Conservation (phyloP, 2,329 filamentous ascomycete genomes). For the Fusarium continuum region DNA sequence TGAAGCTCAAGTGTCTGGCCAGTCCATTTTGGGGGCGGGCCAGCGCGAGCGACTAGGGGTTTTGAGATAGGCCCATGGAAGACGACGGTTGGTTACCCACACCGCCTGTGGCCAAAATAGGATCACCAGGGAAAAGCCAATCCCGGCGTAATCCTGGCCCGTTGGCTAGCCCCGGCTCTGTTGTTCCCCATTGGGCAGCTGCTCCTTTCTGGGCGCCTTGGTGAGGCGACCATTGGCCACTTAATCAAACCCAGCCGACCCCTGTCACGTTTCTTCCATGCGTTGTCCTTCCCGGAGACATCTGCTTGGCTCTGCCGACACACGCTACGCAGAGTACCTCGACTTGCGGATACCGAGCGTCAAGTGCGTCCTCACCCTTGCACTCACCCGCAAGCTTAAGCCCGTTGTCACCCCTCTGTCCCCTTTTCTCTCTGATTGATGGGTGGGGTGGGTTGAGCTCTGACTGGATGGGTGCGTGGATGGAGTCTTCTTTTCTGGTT, state of each 20-base stretch:
- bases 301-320: slow-evolving; percentile 34
- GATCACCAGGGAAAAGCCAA: slow-evolving; percentile 44
- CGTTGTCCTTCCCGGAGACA: slow-evolving; percentile 53
- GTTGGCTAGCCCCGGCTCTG: slow-evolving; percentile 58
- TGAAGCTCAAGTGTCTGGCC: slow-evolving; percentile 36
- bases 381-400: slow-evolving; percentile 15
- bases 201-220: slow-evolving; percentile 53
- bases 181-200: slow-evolving; percentile 61
- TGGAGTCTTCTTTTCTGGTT: slow-evolving; percentile 31
- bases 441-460: slow-evolving; percentile 24
- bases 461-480: slow-evolving; percentile 17
- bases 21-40: slow-evolving; percentile 38
- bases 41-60: slow-evolving; percentile 25
- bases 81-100: slow-evolving; percentile 40
- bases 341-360: slow-evolving; percentile 25
- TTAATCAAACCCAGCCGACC: slow-evolving; percentile 60
- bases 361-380: slow-evolving; percentile 8
- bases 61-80: slow-evolving; percentile 31
- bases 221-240: slow-evolving; percentile 58
- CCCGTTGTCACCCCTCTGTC: slow-evolving; percentile 26
- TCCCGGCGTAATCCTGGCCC: slow-evolving; percentile 52
- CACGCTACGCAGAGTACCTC: slow-evolving; percentile 27
- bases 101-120: slow-evolving; percentile 49
- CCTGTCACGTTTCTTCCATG: slow-evolving; percentile 63
- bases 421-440: slow-evolving; percentile 24